phyloP scores from a whole-genome alignment of 208 protist species.

The Trypanosoma congolense region DNA sequence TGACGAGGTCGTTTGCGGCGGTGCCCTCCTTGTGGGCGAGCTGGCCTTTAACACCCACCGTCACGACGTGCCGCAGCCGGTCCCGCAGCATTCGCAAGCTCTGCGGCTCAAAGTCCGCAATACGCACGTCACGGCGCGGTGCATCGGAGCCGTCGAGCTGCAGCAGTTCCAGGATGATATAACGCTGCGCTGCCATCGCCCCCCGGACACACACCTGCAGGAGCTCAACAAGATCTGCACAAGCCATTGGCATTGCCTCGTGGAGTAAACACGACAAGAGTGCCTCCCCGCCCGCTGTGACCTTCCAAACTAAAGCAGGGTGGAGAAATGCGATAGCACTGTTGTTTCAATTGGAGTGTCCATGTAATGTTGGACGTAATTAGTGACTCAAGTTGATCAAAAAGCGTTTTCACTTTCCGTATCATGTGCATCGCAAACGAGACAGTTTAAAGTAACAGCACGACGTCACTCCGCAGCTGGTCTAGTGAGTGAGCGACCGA shows the following conservation, averaged over 20 bases:
- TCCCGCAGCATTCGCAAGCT: constrained; percentile 14
- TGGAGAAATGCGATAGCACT: no score
- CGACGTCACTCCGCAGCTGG: no score
- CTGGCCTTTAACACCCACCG: constrained; percentile 39
- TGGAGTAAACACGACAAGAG: no score
- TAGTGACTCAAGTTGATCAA: no score
- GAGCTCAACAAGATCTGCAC: constrained; percentile 34
- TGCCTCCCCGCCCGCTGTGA: no score
- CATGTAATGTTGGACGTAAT: no score
- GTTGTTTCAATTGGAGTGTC: no score
- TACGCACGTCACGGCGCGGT: constrained; percentile 4
- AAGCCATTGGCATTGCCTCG: constrained; percentile 25
- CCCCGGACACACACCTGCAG: constrained; percentile 36
- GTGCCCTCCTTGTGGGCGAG: constrained; percentile 33
- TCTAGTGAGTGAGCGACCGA: no score
- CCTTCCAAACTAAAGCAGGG: no score
- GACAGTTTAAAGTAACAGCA: no score
- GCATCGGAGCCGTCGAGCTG: constrained; percentile 2
- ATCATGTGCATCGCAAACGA: no score
- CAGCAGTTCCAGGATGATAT: constrained; percentile 42
- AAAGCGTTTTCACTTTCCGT: no score
- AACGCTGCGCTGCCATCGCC: constrained; percentile 40
- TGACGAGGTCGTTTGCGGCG: constrained; percentile 46
- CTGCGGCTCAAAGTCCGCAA: constrained; percentile 26
- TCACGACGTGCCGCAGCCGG: constrained; percentile 23